These are phyloP conservation scores for Xylaria digitata DNA, from an alignment of 2,329 filamentous ascomycete species.

Conservation along the genomic window DNA sequence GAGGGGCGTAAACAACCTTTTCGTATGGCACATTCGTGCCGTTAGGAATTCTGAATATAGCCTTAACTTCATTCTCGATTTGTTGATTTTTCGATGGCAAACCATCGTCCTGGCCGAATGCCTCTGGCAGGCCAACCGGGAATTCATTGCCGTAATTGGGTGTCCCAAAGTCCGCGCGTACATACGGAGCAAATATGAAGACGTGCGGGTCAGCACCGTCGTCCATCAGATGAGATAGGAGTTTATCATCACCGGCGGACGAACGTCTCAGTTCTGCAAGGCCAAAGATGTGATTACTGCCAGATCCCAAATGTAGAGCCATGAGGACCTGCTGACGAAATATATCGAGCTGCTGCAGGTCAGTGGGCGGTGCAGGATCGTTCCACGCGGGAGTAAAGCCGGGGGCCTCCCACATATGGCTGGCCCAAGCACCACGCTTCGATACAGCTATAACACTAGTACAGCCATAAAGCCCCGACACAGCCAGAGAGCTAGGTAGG, in stretches of 20 bases:
- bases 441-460: too few relatives aligned
- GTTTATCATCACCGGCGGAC: too few relatives aligned
- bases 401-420: too few relatives aligned
- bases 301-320: too few relatives aligned
- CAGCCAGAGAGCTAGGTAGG: neutral
- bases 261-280: too few relatives aligned
- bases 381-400: too few relatives aligned
- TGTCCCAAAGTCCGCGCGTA: neutral
- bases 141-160: constrained; percentile 7
- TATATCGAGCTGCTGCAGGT: too few relatives aligned
- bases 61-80: constrained; percentile 3
- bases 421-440: too few relatives aligned
- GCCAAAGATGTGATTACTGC: too few relatives aligned
- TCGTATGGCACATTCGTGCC: neutral
- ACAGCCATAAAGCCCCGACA: too few relatives aligned
- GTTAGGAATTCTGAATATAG: neutral
- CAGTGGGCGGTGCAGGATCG: too few relatives aligned
- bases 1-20: constrained; percentile 3
- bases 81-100: neutral
- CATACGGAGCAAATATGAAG: constrained; percentile 6
- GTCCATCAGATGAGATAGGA: constrained; percentile 1
- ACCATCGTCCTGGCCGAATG: constrained; percentile 1
- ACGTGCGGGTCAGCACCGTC: constrained; percentile 9
- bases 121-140: neutral
- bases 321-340: too few relatives aligned